Conservation (phyloP, 805 yeast species). For the Metschnikowia sp. region DNA sequence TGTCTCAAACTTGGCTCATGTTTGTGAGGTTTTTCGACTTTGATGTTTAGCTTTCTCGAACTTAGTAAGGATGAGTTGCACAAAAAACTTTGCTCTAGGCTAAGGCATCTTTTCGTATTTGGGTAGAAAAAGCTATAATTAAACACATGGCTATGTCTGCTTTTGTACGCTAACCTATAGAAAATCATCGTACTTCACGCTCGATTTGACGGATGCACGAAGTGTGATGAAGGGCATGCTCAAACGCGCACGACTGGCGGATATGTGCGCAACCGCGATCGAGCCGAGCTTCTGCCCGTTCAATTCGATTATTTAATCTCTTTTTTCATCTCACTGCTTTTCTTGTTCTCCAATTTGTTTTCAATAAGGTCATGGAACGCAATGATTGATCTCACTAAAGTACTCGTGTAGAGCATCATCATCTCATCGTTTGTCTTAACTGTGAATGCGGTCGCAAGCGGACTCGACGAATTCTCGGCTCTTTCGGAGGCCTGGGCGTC, state of each 20-base stretch:
- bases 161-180: conserved; percentile 15
- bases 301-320: neutral
- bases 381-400: conserved; percentile 88
- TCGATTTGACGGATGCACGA: no score
- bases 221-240: no score
- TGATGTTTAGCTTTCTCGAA: neutral
- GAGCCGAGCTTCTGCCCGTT: no score
- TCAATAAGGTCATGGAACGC: conserved; percentile 97
- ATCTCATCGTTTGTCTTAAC: conserved; percentile 93
- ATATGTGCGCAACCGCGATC: no score
- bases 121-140: conserved; percentile 37
- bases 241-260: no score
- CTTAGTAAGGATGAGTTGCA: conserved; percentile 26
- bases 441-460: conserved; percentile 77
- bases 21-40: neutral
- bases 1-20: neutral
- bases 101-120: conserved; percentile 30
- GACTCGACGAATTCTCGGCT: conserved; percentile 35
- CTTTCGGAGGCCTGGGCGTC: conserved; percentile 7
- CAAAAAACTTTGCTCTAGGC: conserved; percentile 32
- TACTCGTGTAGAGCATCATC: conserved; percentile 88
- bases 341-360: conserved; percentile 80
- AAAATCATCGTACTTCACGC: conserved; percentile 13
- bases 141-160: conserved; percentile 21
- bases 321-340: conserved; percentile 22